Evolutionary conservation across 495 filamentous ascomycete genomes (phyloP).

Genomic region (Trypethelium eluteriae): DNA sequence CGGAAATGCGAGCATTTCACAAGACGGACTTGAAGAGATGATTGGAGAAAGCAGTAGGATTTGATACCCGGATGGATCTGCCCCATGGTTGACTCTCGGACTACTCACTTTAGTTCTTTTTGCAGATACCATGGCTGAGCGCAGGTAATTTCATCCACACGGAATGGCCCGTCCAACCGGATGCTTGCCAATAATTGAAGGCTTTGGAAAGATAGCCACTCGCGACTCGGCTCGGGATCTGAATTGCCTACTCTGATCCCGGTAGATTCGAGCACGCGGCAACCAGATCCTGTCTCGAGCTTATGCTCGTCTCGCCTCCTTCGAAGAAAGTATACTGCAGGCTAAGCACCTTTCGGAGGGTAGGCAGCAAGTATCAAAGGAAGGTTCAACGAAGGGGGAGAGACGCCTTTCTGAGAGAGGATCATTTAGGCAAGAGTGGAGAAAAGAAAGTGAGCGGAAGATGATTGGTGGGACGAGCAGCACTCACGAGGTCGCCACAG

Average conservation of each 20-base stretch:
- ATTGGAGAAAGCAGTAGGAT: neutral
- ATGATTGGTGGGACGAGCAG: neutral
- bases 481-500: neutral
- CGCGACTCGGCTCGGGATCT: no score
- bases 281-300: no score
- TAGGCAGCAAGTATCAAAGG: neutral
- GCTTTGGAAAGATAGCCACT: no score
- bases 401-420: neutral
- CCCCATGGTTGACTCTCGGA: neutral
- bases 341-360: no score
- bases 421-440: neutral
- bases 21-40: neutral
- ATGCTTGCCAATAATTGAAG: neutral
- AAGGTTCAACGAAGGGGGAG: neutral
- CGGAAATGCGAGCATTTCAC: neutral
- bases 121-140: neutral
- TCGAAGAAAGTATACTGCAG: no score
- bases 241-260: no score
- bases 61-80: no score
- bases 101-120: slow-evolving; percentile 3
- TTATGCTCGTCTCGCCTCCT: no score
- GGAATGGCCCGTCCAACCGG: neutral
- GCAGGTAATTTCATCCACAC: neutral
- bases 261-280: no score
- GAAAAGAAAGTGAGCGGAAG: neutral